Base-by-base conservation (phyloP, 2,329 filamentous ascomycete species). In the Xylariaceae sp. region DNA sequence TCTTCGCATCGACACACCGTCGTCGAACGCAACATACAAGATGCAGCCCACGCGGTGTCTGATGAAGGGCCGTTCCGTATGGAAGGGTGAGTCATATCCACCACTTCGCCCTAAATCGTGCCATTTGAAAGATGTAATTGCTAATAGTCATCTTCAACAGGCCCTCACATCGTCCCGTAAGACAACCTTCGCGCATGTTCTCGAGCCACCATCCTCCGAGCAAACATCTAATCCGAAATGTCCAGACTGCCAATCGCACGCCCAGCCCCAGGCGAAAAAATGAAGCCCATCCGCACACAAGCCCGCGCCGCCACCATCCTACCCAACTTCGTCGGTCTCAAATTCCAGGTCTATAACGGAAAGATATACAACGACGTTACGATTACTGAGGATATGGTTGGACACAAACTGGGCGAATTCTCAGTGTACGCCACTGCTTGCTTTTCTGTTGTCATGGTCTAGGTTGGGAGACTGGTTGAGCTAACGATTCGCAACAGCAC, bases 381-480 rank as follows among this genome's bases (percentile, higher is more conserved):
- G 60, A 88, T 97, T 58, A 96, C 91, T 14, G 92, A 96, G 70
- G 89, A 96, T 66, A 97, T 97, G 92, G 92, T 97, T 45, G 92
- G 92, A 48, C 88, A 94, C 73, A 97, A 96, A 75, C 79, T 97
- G 61, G 92, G 92, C 63, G 92, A 97, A 74, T 97, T 96, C 70
- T 86, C 90, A 57, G 77, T 83, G 91, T 96, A 82, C 66, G 90
- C 83, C 45, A 28, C 18, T 17, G 18, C 16, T n/a, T 22, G 22
- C 12, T 36, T 43, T n/a, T 19, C 3, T 28, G n/a, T 36, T 41
- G 17, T 28, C 42, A 6, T n/a, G n/a, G 2, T 22, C 12, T 38
- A 31, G n/a, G 5, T 42, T 43, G 39, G 10, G 31, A 28, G 28
- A 16, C 10, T 11, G 42, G 7, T 14, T 5, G 42, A 28, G n/a